Base-by-base conservation (phyloP, 164 flowering plant genomes). In the Malania oleifera region DNA sequence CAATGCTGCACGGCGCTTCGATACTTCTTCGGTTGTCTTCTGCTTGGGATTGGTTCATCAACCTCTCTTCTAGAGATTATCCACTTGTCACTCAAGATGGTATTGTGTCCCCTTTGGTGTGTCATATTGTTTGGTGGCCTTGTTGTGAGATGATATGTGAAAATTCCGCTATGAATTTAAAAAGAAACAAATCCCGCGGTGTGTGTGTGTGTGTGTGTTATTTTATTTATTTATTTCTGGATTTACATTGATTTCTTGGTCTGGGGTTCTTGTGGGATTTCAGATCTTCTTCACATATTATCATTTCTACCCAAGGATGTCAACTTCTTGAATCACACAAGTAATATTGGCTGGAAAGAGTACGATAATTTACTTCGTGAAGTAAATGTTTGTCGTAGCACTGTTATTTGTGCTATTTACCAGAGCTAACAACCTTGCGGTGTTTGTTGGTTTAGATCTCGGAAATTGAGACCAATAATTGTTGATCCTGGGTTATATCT, bases 1-100 rank as follows among this genome's bases (percentile, higher is more conserved):
- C 87, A 5, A 77, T 82, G 5, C 85, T 90, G 27, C 97, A 78
- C 38, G 96, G 86, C 2, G 99, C 96, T 14, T 73, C 99, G 8
- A 70, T 93, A 22, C 68, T 93, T 20, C 73, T 93, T 4, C 64
- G 82, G 0, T 50, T 80, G 35, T 65, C 77, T 0, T 13, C 43
- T 3, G 61, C 27, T 45, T 93, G 99, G 99, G 96, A 93, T 69
- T 93, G 99, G 99, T 90, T 93, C 52, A 62, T 93, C 35, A 79
- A 74, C 59, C 81, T 93, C 27, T 67, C 68, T 48, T 92, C 84
- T 28, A 61, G 35, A 3, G 92, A 90, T 73, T 93, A 93, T 66
- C 99, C 99, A 3, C 92, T 93, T 52, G 80, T 90, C 24, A 76
- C 95, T 9, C 99, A 93, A 71, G 99, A 93, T 68, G 99, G 99